These are phyloP conservation scores for Colletotrichum tamarilloi DNA, from an alignment of 2,329 filamentous ascomycete species.

Conservation along the genomic window DNA sequence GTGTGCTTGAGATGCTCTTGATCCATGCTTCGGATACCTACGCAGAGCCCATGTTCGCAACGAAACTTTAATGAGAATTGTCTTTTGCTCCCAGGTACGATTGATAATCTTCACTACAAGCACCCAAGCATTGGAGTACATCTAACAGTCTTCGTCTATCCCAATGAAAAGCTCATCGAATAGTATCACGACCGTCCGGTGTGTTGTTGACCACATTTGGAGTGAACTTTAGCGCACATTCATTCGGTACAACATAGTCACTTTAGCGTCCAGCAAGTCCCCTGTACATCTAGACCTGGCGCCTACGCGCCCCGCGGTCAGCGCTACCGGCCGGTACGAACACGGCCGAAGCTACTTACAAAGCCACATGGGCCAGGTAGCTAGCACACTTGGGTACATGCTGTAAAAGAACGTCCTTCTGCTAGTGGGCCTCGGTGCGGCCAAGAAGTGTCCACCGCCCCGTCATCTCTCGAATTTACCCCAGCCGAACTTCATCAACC, in stretches of 20 bases:
- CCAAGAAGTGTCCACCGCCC: neutral
- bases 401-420: neutral
- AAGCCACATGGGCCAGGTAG: neutral
- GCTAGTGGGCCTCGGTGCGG: neutral
- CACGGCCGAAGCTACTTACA: neutral
- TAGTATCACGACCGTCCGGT: neutral
- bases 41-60: neutral
- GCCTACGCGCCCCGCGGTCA: neutral
- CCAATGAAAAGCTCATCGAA: too few relatives aligned
- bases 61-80: too few relatives aligned
- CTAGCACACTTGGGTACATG: too few relatives aligned
- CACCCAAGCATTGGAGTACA: neutral
- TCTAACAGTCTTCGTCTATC: neutral
- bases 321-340: neutral
- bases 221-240: neutral
- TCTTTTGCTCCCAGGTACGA: neutral
- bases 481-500: neutral
- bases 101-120: too few relatives aligned
- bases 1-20: neutral
- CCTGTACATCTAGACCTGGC: neutral
- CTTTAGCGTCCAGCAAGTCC: constrained; percentile 4
- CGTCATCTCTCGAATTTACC: constrained; percentile 1
- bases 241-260: neutral
- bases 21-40: neutral
- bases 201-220: neutral